A percentile compares a stretch with the other conserved stretches of the same genome.
These are phyloP conservation scores for Panaeolus cyanescens DNA, from an alignment of 768 basidiomycete genomes.

Conservation along the genomic window DNA sequence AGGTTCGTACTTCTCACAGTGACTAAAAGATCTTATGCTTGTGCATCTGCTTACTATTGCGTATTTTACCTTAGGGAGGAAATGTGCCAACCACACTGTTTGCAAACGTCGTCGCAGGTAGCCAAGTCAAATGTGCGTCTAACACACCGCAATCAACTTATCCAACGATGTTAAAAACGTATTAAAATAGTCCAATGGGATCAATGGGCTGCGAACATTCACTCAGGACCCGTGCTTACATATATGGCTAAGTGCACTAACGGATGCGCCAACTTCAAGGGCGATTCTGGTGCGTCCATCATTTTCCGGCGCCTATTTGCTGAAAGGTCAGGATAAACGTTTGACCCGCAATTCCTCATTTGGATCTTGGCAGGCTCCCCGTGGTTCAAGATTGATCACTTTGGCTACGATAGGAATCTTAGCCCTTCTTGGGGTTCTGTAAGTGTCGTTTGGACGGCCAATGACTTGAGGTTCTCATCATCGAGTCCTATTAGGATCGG, in stretches of 20 bases:
- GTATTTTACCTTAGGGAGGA: too few species aligned
- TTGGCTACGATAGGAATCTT: slow-evolving; percentile 8
- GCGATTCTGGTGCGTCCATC: background rate
- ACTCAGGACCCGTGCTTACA: background rate
- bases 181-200: background rate
- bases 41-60: too few species aligned
- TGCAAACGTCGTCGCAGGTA: background rate
- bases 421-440: slow-evolving; percentile 18
- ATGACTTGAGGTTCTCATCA: background rate
- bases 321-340: background rate
- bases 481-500: slow-evolving; percentile 11
- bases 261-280: background rate
- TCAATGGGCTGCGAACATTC: background rate
- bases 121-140: background rate
- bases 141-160: background rate
- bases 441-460: background rate
- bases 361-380: background rate
- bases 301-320: background rate
- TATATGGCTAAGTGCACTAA: background rate
- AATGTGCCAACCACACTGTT: background rate
- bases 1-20: background rate
- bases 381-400: slow-evolving; percentile 15
- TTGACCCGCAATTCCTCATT: background rate
- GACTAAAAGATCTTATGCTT: too few species aligned
- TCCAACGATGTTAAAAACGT: too few species aligned